Conservation (phyloP, 495 filamentous ascomycete species). For the Aspergillus ostianus region DNA sequence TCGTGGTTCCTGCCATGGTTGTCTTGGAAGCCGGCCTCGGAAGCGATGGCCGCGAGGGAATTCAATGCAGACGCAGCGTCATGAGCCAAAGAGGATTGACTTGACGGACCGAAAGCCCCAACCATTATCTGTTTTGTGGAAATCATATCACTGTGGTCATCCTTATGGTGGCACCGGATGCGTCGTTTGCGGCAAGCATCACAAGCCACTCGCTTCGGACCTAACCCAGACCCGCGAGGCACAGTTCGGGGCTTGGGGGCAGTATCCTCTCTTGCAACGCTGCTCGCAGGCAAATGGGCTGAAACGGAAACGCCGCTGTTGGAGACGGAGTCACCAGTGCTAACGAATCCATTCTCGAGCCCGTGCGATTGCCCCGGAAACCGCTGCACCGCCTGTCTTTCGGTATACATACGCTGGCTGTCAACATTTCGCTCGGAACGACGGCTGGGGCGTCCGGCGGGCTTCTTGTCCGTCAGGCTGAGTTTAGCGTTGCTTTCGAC, state of each 20-base stretch:
- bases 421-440: slow-evolving; percentile 46
- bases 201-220: slow-evolving; percentile 53
- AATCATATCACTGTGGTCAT: slow-evolving; percentile 38
- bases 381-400: slow-evolving; percentile 46
- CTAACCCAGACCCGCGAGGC: slow-evolving; percentile 42
- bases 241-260: slow-evolving; percentile 32
- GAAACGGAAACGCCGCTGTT: slow-evolving; percentile 24
- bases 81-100: slow-evolving; percentile 38
- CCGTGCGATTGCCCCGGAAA: slow-evolving; percentile 28
- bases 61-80: slow-evolving; percentile 47
- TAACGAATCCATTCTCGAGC: slow-evolving; percentile 15
- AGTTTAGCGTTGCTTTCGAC: slow-evolving; percentile 47
- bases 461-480: slow-evolving; percentile 41
- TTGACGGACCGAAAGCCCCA: slow-evolving; percentile 30
- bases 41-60: slow-evolving; percentile 44
- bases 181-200: slow-evolving; percentile 54
- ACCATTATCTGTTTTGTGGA: slow-evolving; percentile 29
- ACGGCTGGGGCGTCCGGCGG: slow-evolving; percentile 44
- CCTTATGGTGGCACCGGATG: slow-evolving; percentile 55
- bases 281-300: slow-evolving; percentile 14
- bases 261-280: slow-evolving; percentile 27
- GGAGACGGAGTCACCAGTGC: slow-evolving; percentile 16
- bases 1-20: slow-evolving; percentile 24
- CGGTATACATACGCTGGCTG: slow-evolving; percentile 44
- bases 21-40: slow-evolving; percentile 36